Conservation (phyloP, 2,329 filamentous ascomycete species). For the Colletotrichum echinochloae region DNA sequence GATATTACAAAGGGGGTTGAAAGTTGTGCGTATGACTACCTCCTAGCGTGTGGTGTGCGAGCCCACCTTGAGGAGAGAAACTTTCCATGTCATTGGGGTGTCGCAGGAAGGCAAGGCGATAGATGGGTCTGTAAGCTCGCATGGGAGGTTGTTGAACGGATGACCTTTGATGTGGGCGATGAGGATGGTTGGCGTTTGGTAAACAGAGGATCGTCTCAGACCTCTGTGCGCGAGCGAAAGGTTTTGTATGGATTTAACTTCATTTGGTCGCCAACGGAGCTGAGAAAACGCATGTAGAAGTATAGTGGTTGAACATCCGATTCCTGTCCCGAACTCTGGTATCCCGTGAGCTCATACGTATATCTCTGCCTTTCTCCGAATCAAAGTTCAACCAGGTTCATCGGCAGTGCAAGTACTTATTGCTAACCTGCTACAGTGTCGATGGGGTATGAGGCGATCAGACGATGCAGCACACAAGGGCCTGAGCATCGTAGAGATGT, state of each 20-base stretch:
- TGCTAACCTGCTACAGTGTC: background rate
- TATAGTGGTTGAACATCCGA: background rate
- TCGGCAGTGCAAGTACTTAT: background rate
- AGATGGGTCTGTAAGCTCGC: background rate
- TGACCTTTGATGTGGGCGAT: background rate
- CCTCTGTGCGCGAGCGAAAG: background rate
- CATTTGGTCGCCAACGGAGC: background rate
- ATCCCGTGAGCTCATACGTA: background rate
- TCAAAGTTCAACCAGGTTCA: background rate
- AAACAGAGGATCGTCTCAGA: background rate
- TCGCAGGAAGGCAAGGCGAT: background rate
- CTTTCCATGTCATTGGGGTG: background rate
- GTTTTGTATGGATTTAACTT: background rate
- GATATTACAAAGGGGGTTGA: background rate
- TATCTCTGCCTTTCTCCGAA: background rate
- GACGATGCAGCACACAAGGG: background rate
- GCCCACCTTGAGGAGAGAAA: background rate
- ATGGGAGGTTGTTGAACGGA: conserved; percentile 2
- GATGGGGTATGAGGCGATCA: conserved; percentile 5
- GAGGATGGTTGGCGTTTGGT: background rate
- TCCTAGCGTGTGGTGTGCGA: background rate
- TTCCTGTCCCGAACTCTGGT: background rate
- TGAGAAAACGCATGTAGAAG: background rate
- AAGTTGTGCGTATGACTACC: background rate
- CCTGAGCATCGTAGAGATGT: background rate